These are phyloP conservation scores for Spathaspora gorwiae DNA, from an alignment of 805 yeast genomes.

Conservation along the genomic window DNA sequence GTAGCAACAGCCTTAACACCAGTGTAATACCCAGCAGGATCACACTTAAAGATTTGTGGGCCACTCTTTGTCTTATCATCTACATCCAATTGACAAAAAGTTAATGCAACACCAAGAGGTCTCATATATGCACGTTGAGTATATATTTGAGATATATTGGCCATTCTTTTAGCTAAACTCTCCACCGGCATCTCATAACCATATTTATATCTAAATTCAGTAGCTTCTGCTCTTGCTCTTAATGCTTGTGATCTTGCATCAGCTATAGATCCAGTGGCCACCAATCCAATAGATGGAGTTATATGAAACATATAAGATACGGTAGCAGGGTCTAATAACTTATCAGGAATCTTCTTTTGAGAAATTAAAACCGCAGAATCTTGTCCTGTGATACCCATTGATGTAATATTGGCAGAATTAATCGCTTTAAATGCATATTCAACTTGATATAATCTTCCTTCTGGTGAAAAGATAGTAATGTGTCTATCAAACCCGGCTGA, in stretches of 20 bases:
- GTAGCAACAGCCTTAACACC: constrained; percentile 91
- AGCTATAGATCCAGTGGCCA: constrained; percentile 93
- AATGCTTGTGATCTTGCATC: constrained; percentile 89
- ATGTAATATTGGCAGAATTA: constrained; percentile 85
- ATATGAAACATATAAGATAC: constrained; percentile 83
- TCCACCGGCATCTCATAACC: constrained; percentile 98
- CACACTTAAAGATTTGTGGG: constrained; percentile 86
- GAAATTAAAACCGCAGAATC: constrained; percentile 84
- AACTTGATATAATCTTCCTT: constrained; percentile 94
- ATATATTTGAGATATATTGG: constrained; percentile 89
- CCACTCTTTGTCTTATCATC: constrained; percentile 77
- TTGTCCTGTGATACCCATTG: constrained; percentile 81
- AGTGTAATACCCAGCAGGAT: constrained; percentile 94
- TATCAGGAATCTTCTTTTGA: constrained; percentile 95
- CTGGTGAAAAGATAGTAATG: constrained; percentile 97
- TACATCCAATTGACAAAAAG: constrained; percentile 66
- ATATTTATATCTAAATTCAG: constrained; percentile 88
- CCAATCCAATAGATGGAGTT: constrained; percentile 78
- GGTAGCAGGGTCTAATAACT: constrained; percentile 80
- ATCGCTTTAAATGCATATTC: constrained; percentile 98
- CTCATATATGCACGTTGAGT: constrained; percentile 99
- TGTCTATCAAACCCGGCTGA: constrained; percentile 98
- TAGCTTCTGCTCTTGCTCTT: constrained; percentile 92
- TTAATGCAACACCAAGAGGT: constrained; percentile 91
- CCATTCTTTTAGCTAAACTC: constrained; percentile 89